phyloP scores from a whole-genome alignment of 2,329 filamentous ascomycete species.

The Fusarium sp. region DNA sequence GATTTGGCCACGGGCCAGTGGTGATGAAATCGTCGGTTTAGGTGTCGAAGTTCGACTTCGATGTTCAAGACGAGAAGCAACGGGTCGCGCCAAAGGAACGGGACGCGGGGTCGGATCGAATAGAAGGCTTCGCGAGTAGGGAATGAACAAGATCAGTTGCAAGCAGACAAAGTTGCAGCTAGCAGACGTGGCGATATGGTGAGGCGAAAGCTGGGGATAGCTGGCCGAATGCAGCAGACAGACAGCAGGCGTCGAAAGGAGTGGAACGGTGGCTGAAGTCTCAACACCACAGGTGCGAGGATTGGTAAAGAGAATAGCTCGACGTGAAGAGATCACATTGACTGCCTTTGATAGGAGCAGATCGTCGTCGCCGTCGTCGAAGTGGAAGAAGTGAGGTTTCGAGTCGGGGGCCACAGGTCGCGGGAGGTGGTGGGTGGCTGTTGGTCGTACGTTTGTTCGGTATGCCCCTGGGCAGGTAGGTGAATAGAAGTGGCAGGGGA shows the following conservation, averaged over 20 bases:
- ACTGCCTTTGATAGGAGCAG: constrained; percentile 6
- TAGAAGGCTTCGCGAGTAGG: constrained; percentile 26
- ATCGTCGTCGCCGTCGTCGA: constrained; percentile 20
- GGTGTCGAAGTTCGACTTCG: constrained; percentile 16
- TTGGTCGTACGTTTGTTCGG: constrained; percentile 26
- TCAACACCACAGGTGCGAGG: constrained; percentile 46
- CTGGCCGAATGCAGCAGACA: constrained; percentile 41
- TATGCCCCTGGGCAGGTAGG: constrained; percentile 35
- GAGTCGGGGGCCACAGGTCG: constrained; percentile 2
- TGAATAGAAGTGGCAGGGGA: constrained; percentile 19
- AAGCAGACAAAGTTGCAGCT: constrained; percentile 36
- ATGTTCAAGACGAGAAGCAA: constrained; percentile 8
- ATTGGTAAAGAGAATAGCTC: constrained; percentile 14
- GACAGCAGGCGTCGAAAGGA: constrained; percentile 35
- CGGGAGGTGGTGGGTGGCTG: constrained; percentile 7
- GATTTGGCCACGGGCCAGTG: constrained; percentile 12
- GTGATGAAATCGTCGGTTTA: constrained; percentile 3
- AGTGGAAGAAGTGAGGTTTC: constrained; percentile 12
- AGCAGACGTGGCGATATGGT: constrained; percentile 26
- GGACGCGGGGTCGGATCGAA: constrained; percentile 13
- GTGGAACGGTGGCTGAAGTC: constrained; percentile 34
- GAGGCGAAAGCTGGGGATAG: constrained; percentile 32
- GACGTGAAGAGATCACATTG: constrained; percentile 11
- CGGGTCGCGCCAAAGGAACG: constrained; percentile 6
- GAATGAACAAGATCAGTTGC: constrained; percentile 32